These are phyloP conservation scores for Lyophyllum decastes DNA, from an alignment of 768 basidiomycete species.

Conservation along the genomic window DNA sequence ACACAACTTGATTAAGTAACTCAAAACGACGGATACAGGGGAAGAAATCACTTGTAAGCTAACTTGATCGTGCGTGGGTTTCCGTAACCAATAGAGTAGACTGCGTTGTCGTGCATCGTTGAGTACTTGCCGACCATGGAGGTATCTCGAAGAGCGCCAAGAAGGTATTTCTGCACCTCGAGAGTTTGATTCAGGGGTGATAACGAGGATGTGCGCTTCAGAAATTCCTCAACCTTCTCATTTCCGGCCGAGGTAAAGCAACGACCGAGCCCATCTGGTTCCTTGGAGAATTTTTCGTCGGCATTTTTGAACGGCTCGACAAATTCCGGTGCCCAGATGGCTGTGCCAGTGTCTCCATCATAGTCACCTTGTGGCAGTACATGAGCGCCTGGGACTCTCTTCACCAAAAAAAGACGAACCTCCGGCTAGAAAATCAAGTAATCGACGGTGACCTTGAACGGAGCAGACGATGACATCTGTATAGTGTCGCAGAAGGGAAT, in stretches of 20 bases:
- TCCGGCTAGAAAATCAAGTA: constrained; percentile 65
- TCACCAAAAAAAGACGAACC: constrained; percentile 35
- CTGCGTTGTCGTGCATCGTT: constrained; percentile 54
- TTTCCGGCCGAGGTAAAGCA: constrained; percentile 43
- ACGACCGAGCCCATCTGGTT: constrained; percentile 42
- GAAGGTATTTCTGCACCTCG: constrained; percentile 49
- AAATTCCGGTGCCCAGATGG: constrained; percentile 60
- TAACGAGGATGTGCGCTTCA: constrained; percentile 24
- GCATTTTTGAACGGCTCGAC: constrained; percentile 59
- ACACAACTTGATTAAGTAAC: not conserved
- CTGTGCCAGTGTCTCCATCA: constrained; percentile 64
- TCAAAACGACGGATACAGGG: not conserved
- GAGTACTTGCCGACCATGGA: constrained; percentile 57
- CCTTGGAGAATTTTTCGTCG: constrained; percentile 43
- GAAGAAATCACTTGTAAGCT: constrained; percentile 44
- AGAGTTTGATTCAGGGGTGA: constrained; percentile 27
- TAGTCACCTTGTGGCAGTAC: constrained; percentile 53
- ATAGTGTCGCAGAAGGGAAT: constrained; percentile 46
- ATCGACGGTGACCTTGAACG: constrained; percentile 51
- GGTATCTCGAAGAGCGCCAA: constrained; percentile 47
- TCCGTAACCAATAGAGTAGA: constrained; percentile 53
- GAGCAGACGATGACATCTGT: constrained; percentile 62
- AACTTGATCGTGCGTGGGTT: constrained; percentile 50
- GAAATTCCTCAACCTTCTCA: constrained; percentile 45
- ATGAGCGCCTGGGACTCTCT: not conserved